Conservation (phyloP, 108 stramenopile species). For the Craspedostauros australis region DNA sequence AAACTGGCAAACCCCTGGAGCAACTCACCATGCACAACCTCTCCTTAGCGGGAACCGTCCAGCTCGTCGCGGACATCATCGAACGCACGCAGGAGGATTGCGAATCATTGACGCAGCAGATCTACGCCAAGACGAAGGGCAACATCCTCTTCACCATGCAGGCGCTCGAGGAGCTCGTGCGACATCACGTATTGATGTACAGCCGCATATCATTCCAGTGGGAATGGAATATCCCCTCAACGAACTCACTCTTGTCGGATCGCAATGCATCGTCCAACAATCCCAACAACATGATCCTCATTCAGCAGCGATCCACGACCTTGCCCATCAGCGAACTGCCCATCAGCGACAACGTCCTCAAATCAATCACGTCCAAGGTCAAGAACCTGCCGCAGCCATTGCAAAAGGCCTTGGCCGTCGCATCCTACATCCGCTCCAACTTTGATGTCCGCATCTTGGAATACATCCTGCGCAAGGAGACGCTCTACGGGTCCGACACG, state of each 20-base stretch:
- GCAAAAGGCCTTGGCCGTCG: slow-evolving; percentile 33
- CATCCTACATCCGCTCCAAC: slow-evolving; percentile 36
- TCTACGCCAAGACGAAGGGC: slow-evolving; percentile 28
- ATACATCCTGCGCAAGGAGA: too few species aligned
- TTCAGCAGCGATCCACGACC: too few species aligned
- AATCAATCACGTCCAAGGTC: slow-evolving; percentile 36
- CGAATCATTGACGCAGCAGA: slow-evolving; percentile 11
- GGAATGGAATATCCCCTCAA: slow-evolving; percentile 19
- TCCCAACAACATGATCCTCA: too few species aligned
- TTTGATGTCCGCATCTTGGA: too few species aligned
- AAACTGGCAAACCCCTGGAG: slow-evolving; percentile 9
- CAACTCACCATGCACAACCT: slow-evolving; percentile 13
- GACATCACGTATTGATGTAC: slow-evolving; percentile 28
- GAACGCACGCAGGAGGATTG: slow-evolving; percentile 2
- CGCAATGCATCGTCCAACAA: too few species aligned
- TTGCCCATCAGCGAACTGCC: slow-evolving; percentile 2
- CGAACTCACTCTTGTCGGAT: too few species aligned
- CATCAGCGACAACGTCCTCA: slow-evolving; percentile 16
- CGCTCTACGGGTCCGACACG: slow-evolving; percentile 8
- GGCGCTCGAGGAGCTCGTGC: slow-evolving; percentile 31
- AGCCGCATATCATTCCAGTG: slow-evolving; percentile 27
- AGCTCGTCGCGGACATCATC: slow-evolving; percentile 20
- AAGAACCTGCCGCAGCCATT: slow-evolving; percentile 22
- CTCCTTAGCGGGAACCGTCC: slow-evolving; percentile 7
- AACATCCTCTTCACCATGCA: slow-evolving; percentile 24